These are phyloP conservation scores for Cordyceps farinosa DNA, from an alignment of 2,329 filamentous ascomycete genomes.

Conservation along the genomic window DNA sequence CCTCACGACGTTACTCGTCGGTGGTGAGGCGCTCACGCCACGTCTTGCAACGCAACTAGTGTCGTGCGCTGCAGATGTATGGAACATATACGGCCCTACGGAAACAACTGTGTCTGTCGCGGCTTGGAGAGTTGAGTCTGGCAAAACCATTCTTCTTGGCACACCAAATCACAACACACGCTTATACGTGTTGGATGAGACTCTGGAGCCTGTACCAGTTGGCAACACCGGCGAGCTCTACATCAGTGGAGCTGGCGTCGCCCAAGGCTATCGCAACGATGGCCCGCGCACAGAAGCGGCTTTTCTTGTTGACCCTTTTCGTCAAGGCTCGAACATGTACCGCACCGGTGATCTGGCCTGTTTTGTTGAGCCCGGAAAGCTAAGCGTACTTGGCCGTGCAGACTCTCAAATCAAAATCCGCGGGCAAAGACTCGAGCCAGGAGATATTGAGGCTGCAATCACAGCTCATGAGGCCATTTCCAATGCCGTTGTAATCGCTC, in stretches of 20 bases:
- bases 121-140: background rate
- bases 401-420: background rate
- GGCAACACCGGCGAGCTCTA: background rate
- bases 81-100: background rate
- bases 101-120: background rate
- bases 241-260: background rate
- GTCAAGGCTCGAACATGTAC: background rate
- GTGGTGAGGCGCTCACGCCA: background rate
- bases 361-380: background rate
- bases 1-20: background rate
- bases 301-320: background rate
- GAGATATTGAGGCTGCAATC: background rate
- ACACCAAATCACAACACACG: background rate
- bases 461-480: background rate
- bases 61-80: background rate
- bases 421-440: background rate
- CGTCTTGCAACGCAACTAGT: background rate
- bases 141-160: background rate
- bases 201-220: background rate
- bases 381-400: background rate
- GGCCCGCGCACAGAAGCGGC: background rate
- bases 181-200: background rate
- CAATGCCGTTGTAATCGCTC: background rate
- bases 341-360: background rate
- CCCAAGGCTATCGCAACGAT: background rate